Evolutionary conservation across 495 filamentous ascomycete genomes (phyloP).

Genomic region (Penicillium psychrofluorescens): DNA sequence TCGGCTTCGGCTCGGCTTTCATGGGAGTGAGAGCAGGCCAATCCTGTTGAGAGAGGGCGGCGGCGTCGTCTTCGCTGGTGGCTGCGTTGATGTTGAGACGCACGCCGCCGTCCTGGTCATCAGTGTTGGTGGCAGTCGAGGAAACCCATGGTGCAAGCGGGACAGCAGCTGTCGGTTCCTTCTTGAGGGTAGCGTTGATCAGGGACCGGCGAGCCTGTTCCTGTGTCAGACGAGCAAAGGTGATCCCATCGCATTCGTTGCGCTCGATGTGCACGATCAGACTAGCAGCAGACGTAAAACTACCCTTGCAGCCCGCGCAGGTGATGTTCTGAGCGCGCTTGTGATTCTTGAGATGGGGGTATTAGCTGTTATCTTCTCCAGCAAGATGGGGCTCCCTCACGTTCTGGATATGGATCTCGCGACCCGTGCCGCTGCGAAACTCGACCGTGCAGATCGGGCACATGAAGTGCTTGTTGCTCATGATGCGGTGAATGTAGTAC

Average conservation of each 20-base stretch:
- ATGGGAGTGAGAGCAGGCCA: too few species aligned
- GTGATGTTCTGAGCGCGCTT: conserved; percentile 30
- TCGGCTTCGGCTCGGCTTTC: too few species aligned
- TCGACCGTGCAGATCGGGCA: conserved; percentile 47
- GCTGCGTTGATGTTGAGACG: background rate
- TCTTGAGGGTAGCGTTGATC: too few species aligned
- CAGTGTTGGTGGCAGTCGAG: conserved; percentile 30
- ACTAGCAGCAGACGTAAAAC: conserved; percentile 35
- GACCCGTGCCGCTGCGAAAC: conserved; percentile 38
- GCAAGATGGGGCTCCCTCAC: conserved; percentile 19
- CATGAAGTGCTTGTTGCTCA: conserved; percentile 34
- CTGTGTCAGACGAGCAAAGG: conserved; percentile 19
- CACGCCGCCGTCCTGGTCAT: conserved; percentile 10
- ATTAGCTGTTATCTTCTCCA: background rate
- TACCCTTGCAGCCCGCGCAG: conserved; percentile 37
- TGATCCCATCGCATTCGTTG: conserved; percentile 32
- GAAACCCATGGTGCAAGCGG: background rate
- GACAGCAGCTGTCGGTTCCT: too few species aligned
- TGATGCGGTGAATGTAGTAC: conserved; percentile 33
- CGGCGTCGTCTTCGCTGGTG: too few species aligned
- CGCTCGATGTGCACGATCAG: conserved; percentile 46
- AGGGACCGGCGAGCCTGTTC: conserved; percentile 11
- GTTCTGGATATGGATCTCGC: conserved; percentile 35
- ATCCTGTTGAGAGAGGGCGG: too few species aligned
- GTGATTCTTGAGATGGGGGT: conserved; percentile 24